Evolutionary conservation across 768 basidiomycete genomes (phyloP), one percentile per base, ranked within the genome.

Genomic region (Filobasidium floriforme): DNA sequence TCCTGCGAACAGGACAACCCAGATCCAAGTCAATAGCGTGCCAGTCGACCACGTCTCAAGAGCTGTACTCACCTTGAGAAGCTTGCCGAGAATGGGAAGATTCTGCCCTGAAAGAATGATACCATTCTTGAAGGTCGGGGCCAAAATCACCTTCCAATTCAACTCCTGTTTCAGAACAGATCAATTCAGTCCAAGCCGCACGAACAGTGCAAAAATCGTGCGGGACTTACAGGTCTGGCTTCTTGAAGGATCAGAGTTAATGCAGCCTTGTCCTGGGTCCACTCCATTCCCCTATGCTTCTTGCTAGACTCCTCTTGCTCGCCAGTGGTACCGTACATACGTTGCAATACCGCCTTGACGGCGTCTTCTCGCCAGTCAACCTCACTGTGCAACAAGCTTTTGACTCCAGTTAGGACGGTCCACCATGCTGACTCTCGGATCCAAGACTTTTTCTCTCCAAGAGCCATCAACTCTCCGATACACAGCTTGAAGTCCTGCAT

Each of bases 261-360:
- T 1, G 90, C 92, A 37, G 97, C 80, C 78, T 91, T 96, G 75
- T 97, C 94, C 22, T 88, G 87, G 1, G 88, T 87, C 92, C 93
- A 97, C 22, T 78, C 71, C 37, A 80, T 79, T 65, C 83, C 81
- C 40, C 55, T 51, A 24, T 55, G 28, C 24, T 60, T 46, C 43
- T 66, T 62, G 29, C 62, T 66, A 22, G 61, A 65, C 40, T 41
- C 60, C 24, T 63, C 65, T 24, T 63, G 61, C 19, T 41, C 62
- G 14, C 71, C 68, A 51, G 70, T 71, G 59, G 84, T 83, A 10
- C 77, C 79, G 72, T 87, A 88, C 29, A 90, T 72, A 1, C 78
- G 79, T 43, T 83, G 73, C 11, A 88, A 73, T 0, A 84, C 80
- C 51, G 74, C 73, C 7, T 83, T 80, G 15, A 88, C 71, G 4